phyloP scores from a whole-genome alignment of 495 filamentous ascomycete species.

The Patellaria atrata region DNA sequence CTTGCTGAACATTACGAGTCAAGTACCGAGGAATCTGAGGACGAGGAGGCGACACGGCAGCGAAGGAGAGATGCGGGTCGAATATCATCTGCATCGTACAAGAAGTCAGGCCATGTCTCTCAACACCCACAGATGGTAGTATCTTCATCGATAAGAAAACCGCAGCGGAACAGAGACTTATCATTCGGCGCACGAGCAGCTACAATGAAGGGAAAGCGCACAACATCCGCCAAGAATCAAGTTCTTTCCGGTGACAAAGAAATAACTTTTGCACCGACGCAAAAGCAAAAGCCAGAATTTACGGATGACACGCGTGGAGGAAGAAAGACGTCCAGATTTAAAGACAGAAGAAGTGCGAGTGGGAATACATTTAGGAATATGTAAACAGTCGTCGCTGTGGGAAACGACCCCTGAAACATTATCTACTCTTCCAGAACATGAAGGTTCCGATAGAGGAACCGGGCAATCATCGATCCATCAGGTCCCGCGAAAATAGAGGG shows the following conservation, averaged over 20 bases:
- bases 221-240: constrained; percentile 28
- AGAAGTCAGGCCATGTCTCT: constrained; percentile 36
- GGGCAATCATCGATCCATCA: too few species aligned
- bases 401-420: too few species aligned
- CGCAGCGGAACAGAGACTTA: constrained; percentile 33
- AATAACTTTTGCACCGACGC: constrained; percentile 65
- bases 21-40: constrained; percentile 26
- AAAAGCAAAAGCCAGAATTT: constrained; percentile 38
- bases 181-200: constrained; percentile 60
- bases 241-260: constrained; percentile 70
- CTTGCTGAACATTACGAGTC: constrained; percentile 27
- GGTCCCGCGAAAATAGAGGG: too few species aligned
- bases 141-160: constrained; percentile 33
- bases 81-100: constrained; percentile 51
- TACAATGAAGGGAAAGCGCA: constrained; percentile 33
- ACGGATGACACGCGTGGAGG: constrained; percentile 17
- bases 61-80: constrained; percentile 30
- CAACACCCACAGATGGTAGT: constrained; percentile 41
- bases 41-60: constrained; percentile 30
- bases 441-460: too few species aligned
- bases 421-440: too few species aligned
- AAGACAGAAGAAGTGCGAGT: constrained; percentile 53
- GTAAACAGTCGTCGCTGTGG: too few species aligned
- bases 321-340: constrained; percentile 13
- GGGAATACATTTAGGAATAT: constrained; percentile 53